A percentile compares a stretch with the other conserved stretches of the same genome.
These are phyloP conservation scores for Delonix regia DNA, from an alignment of 306 rosid species.

Conservation along the genomic window DNA sequence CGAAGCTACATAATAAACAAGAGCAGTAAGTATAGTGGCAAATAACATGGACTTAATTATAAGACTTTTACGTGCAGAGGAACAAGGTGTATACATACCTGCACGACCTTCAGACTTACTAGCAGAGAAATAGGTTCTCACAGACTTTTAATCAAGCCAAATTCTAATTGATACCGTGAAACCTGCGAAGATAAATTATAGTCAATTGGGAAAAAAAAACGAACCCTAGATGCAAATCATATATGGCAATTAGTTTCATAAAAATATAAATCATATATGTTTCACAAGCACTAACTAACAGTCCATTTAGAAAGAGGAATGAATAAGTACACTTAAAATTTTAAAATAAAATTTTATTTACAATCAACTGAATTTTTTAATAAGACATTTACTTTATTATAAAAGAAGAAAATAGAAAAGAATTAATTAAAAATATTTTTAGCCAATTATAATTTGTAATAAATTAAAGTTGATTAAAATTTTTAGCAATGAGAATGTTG, in stretches of 20 bases:
- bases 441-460: too few species aligned
- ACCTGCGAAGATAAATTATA: constrained; percentile 54
- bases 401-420: too few species aligned
- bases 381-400: too few species aligned
- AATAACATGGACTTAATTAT: constrained; percentile 3
- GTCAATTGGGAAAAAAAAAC: constrained; percentile 11
- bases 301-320: neutral
- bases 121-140: constrained; percentile 48
- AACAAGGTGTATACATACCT: constrained; percentile 45
- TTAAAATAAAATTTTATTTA: constrained; percentile 45
- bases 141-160: constrained; percentile 42
- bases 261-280: neutral
- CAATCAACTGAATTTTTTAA: constrained; percentile 44
- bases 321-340: constrained; percentile 49
- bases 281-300: neutral
- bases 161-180: constrained; percentile 51
- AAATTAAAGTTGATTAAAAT: too few species aligned
- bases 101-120: constrained; percentile 48
- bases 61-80: constrained; percentile 2
- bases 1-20: neutral
- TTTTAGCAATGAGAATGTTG: too few species aligned
- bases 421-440: too few species aligned
- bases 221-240: neutral
- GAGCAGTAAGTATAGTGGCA: neutral
- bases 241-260: neutral